Percentiles rank a stretch among this genome's conserved stretches.
phyloP scores from a whole-genome alignment of 225 moss, liverwort and hornwort genomes.

The Pseudisothecium myosuroides region DNA sequence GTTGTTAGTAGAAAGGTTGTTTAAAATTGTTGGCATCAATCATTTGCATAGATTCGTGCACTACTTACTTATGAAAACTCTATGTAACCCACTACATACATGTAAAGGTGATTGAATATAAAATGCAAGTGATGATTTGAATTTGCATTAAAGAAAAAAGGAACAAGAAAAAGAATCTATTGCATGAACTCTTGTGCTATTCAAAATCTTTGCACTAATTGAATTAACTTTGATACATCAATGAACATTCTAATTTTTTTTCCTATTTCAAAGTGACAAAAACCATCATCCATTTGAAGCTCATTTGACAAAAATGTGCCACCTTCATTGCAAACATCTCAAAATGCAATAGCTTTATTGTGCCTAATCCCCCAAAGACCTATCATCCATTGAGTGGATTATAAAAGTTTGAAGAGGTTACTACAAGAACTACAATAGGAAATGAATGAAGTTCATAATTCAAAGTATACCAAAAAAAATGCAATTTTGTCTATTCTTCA shows the following conservation, averaged over 20 bases:
- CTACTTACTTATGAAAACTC: too few species aligned
- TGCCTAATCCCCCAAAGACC: not conserved
- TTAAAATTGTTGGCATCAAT: not conserved
- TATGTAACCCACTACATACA: too few species aligned
- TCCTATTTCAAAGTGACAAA: not conserved
- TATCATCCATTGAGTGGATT: not conserved
- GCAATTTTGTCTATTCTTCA: not conserved
- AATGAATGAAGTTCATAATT: too few species aligned
- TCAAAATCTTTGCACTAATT: not conserved
- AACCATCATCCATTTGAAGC: not conserved
- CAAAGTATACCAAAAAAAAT: too few species aligned
- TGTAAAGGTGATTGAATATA: too few species aligned
- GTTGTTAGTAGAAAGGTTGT: too few species aligned
- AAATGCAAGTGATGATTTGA: not conserved
- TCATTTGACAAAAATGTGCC: not conserved
- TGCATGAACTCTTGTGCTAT: not conserved
- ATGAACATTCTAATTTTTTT: not conserved
- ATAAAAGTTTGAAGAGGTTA: not conserved
- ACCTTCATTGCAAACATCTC: not conserved
- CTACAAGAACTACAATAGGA: too few species aligned
- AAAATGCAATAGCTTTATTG: not conserved
- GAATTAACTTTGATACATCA: not conserved
- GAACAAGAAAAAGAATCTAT: fast-evolving
- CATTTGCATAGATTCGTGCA: not conserved
- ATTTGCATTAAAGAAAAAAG: not conserved